phyloP scores from a whole-genome alignment of 352 stramenopile species.

The Pythium scleroteichum region DNA sequence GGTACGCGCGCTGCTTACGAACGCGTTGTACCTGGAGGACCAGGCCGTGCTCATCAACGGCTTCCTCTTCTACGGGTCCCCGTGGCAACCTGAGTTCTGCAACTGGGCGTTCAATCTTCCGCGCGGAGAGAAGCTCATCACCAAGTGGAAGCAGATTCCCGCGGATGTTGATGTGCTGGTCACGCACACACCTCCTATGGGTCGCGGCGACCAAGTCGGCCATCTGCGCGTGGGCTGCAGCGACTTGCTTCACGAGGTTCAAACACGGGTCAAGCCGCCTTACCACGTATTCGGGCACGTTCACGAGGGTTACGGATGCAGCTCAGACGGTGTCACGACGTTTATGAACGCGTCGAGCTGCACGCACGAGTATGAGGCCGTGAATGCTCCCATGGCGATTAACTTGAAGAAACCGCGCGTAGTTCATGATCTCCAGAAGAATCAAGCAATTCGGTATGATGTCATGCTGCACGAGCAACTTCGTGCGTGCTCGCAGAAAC shows the following conservation, averaged over 20 bases:
- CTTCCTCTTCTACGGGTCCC: conserved; percentile 74
- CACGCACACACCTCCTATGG: conserved; percentile 85
- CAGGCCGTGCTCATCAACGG: conserved; percentile 70
- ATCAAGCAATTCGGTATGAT: conserved; percentile 40
- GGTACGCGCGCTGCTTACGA: conserved; percentile 72
- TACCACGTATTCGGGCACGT: conserved; percentile 92
- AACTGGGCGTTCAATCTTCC: conserved; percentile 82
- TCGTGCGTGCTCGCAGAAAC: conserved; percentile 62
- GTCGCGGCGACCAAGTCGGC: conserved; percentile 65
- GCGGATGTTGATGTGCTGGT: conserved; percentile 82
- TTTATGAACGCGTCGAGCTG: conserved; percentile 88
- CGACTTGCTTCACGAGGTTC: conserved; percentile 72
- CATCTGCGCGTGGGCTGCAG: conserved; percentile 67
- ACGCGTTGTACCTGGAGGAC: conserved; percentile 79
- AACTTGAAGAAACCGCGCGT: conserved; percentile 29
- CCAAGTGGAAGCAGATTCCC: conserved; percentile 57
- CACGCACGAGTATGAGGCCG: conserved; percentile 73
- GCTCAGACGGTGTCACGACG: conserved; percentile 66
- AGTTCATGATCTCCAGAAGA: conserved; percentile 29
- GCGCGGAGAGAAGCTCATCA: conserved; percentile 39
- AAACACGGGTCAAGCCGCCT: conserved; percentile 60
- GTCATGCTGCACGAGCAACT: conserved; percentile 68
- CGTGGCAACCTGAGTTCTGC: conserved; percentile 85
- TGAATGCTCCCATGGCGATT: conserved; percentile 69
- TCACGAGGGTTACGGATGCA: conserved; percentile 83